Evolutionary conservation across 805 yeast species (phyloP), one percentile per base, ranked within the genome.

Genomic region (Metschnikowia peoriensis): DNA sequence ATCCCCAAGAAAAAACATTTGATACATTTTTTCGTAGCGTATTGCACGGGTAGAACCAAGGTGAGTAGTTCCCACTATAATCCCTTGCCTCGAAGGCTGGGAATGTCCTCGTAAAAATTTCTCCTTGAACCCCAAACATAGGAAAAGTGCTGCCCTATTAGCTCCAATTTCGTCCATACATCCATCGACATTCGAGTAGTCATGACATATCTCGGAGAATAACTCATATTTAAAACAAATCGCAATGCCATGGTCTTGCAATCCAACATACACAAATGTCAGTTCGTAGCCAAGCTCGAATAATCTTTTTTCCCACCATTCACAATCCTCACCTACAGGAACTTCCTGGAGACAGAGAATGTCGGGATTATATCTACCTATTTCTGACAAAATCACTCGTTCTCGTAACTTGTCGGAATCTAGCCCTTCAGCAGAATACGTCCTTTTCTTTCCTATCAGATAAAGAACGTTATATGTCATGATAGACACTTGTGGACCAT

Each of bases 321-420:
- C 11, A 38, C 15, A 14, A 9, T 45, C 37, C 35, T 37, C 41
- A 9, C 41, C 41, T 34, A 37, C 22, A 11, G 47, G 41, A 5
- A 46, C 39, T 40, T 46, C 49, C 34, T 46, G 49, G 12, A 46
- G 40, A 34, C 49, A 46, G 8, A 46, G 17, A n/a, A 46, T 27
- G 14, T 46, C 49, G 29, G 49, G 49, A 17, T 46, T 46, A 38
- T 46, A 46, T 5, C 49, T 28, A 7, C 40, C 44, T 7, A 46
- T 46, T 40, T 46, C 44, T 8, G 29, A 12, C 9, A 46, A 28
- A 4, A 46, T 10, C 29, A 46, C 44, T 14, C 40, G 8, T 17
- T 46, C 44, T 28, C 46, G 22, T 9, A 35, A 9, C 39, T 9
- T 34, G 6, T 34, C 12, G 14, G 35, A 32, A 32, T 32, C 35